Base-by-base conservation (phyloP, 306 rosid species). In the Vigna reflexopilosa region DNA sequence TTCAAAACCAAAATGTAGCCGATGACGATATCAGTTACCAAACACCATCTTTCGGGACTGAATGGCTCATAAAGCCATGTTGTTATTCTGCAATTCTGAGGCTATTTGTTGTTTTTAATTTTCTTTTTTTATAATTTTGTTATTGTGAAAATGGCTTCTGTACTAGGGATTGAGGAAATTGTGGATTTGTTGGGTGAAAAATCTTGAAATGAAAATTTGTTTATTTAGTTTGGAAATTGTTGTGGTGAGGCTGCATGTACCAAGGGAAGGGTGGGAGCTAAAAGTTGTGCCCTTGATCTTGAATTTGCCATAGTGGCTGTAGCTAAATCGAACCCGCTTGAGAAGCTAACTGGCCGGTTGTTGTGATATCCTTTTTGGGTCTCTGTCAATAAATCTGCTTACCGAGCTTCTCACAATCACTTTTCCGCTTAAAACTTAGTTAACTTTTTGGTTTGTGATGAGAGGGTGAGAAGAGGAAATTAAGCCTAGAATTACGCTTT, bases 271-370 rank as follows among this genome's bases (percentile, higher is more conserved):
- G 96, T 83, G 19, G 0, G 2, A 5, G 28, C 15, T 0, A 9
- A 40, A 40, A 26, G 13, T 67, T 57, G 34, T 91, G 45, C 87
- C 49, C 88, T 85, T 79, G 20, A 77, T 82, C 97, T 93, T 93
- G 97, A 93, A 78, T 87, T 54, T 90, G 97, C 97, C 96, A 84
- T 80, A 44, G 90, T 15, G 96, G 98, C 98, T 91, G 91, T 88
- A 91, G 98, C 96, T 30, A 91, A 6, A 91, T 85, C 24, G 9
- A 85, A 49, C 38, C 8, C 4, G 2, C 34, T 10, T 9, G 71
- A 77, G 93, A 86, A 82, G 90, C 89, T 93, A 19, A 64, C 97
- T 88, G 97, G 96, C 97, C 96, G 96, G 87, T 82, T 83, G 85
- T 91, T 79, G 98, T 78, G 80, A 70, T 81, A 67, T 81, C 76